Conservation (phyloP, 768 basidiomycete genomes). For the Trametes coccinea region DNA sequence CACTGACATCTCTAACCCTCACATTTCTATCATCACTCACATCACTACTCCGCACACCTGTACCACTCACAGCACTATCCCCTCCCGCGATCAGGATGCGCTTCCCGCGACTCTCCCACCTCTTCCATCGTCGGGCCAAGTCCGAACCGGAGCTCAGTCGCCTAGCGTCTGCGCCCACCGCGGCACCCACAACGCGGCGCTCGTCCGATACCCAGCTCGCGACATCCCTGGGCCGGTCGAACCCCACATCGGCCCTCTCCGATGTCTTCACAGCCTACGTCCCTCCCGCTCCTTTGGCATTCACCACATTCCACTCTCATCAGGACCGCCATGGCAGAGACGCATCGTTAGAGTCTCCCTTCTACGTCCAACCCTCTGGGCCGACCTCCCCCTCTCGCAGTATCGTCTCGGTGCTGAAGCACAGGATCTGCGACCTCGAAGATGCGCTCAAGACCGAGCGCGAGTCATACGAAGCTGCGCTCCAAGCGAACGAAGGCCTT, state of each 20-base stretch:
- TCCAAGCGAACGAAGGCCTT: constrained; percentile 6
- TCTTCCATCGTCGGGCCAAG: constrained; percentile 28
- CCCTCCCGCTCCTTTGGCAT: constrained; percentile 7
- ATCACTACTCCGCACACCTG: not conserved
- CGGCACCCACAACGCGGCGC: constrained; percentile 11
- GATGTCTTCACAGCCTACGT: constrained; percentile 11
- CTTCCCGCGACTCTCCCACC: constrained; percentile 26
- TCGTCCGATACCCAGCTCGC: constrained; percentile 22
- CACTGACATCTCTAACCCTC: no score
- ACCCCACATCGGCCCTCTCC: not conserved
- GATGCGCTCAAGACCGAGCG: constrained; percentile 13
- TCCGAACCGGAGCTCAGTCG: constrained; percentile 27
- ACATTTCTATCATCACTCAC: no score
- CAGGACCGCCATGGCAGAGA: not conserved
- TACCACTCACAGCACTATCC: constrained; percentile 6
- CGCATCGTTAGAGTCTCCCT: not conserved
- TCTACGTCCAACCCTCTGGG: not conserved
- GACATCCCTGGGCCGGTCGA: not conserved
- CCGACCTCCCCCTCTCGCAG: not conserved
- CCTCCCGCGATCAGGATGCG: constrained; percentile 20
- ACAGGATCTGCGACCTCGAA: constrained; percentile 24
- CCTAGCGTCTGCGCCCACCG: constrained; percentile 16
- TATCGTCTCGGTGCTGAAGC: constrained; percentile 10
- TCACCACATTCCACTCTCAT: not conserved
- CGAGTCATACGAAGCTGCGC: constrained; percentile 2